Evolutionary conservation across 2,329 filamentous ascomycete genomes (phyloP).

Genomic region (Fusarium sp.): DNA sequence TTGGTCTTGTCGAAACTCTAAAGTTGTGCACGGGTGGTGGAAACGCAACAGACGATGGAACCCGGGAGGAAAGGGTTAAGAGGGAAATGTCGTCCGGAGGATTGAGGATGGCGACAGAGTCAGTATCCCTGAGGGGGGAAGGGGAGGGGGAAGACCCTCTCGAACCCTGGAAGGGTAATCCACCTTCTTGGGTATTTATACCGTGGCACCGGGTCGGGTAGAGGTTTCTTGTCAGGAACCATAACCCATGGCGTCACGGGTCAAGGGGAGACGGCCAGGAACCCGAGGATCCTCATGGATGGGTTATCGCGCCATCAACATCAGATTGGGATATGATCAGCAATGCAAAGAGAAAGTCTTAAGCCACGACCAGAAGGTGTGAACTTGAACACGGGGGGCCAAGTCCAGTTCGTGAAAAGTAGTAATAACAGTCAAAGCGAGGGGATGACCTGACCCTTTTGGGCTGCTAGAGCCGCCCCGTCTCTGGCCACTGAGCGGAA

Average conservation of each 20-base stretch:
- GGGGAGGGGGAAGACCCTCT: background rate
- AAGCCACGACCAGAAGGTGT: background rate
- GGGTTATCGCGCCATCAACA: slow-evolving; percentile 23
- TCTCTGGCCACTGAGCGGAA: background rate
- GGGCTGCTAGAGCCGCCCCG: background rate
- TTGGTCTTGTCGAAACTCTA: background rate
- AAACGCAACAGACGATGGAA: background rate
- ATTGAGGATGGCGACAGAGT: background rate
- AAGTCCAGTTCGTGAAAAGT: background rate
- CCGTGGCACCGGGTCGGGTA: background rate
- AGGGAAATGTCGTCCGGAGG: background rate
- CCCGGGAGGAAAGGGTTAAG: background rate
- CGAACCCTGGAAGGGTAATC: slow-evolving; percentile 12
- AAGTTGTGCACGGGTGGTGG: background rate
- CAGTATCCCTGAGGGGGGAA: slow-evolving; percentile 26
- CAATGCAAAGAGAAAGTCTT: slow-evolving; percentile 1
- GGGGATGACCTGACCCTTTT: background rate
- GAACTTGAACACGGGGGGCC: background rate
- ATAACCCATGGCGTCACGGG: background rate
- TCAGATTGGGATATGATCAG: slow-evolving; percentile 26
- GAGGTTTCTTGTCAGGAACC: background rate
- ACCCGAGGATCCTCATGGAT: background rate
- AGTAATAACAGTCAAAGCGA: background rate
- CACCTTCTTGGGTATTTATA: slow-evolving; percentile 23
- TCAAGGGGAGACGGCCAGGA: slow-evolving; percentile 5